Conservation (phyloP, 2,329 filamentous ascomycete species). For the Dryadomyces sulphureus region DNA sequence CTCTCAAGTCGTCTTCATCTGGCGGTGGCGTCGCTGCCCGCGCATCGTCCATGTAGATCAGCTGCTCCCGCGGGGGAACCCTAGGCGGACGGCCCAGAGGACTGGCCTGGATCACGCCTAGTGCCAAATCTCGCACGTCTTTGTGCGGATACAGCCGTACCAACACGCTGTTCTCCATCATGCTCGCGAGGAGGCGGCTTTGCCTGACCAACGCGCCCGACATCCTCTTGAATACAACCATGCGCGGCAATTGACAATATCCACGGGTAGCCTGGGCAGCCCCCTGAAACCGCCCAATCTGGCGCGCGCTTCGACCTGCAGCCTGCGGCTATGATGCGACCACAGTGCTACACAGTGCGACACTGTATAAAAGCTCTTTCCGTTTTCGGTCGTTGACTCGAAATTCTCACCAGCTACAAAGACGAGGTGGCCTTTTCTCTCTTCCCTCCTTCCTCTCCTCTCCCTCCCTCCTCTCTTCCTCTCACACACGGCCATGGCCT, state of each 20-base stretch:
- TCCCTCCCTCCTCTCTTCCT: not conserved
- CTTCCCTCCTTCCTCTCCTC: not conserved
- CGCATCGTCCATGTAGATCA: not conserved
- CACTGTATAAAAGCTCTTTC: not conserved
- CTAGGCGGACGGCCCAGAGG: not conserved
- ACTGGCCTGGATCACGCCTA: not conserved
- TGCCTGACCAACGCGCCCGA: no score
- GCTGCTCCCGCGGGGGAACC: not conserved
- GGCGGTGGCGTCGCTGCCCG: not conserved
- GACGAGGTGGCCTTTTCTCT: not conserved
- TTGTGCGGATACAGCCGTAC: not conserved
- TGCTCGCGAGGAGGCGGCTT: no score
- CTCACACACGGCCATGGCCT: constrained; percentile 29
- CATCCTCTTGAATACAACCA: no score
- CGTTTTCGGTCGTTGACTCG: not conserved
- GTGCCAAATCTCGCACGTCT: not conserved
- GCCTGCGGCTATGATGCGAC: no score
- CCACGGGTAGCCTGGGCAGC: no score
- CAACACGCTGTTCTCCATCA: no score
- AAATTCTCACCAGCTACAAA: not conserved
- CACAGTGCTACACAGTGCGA: not conserved
- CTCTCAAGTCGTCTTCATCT: not conserved
- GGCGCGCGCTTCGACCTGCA: no score
- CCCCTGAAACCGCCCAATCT: no score
- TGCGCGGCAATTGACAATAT: no score